phyloP scores from a whole-genome alignment of 495 filamentous ascomycete species.

The Podospora comata region DNA sequence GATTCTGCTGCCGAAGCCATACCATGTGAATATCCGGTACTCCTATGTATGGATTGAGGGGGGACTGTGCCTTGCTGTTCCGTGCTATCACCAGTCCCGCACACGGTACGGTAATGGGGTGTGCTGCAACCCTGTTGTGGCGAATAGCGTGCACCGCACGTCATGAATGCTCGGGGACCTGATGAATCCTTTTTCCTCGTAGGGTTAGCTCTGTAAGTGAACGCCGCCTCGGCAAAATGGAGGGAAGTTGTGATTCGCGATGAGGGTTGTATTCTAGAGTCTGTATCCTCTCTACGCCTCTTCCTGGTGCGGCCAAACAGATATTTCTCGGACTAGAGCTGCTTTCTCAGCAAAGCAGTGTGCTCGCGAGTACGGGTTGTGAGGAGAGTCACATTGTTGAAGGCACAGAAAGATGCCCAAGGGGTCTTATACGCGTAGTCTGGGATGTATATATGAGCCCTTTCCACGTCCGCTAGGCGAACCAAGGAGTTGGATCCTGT shows the following conservation, averaged over 20 bases:
- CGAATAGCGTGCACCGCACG: background rate
- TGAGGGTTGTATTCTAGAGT: background rate
- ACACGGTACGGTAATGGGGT: background rate
- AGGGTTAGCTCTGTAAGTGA: background rate
- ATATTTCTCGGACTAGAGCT: background rate
- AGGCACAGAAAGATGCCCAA: background rate
- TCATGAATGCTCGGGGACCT: background rate
- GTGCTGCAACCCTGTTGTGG: slow-evolving; percentile 2
- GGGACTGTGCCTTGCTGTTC: background rate
- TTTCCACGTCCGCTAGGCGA: background rate
- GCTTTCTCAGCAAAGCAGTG: background rate
- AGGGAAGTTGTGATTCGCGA: background rate
- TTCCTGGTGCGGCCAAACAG: background rate
- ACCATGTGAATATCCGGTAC: background rate
- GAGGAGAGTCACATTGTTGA: background rate
- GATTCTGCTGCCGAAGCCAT: background rate
- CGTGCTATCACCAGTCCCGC: background rate
- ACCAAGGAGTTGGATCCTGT: background rate
- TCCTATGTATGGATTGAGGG: background rate
- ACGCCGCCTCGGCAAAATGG: background rate
- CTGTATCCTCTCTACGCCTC: background rate
- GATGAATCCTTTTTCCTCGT: background rate
- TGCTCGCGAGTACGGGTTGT: background rate
- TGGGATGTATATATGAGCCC: background rate
- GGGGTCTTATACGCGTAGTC: background rate